Percentiles rank a stretch among this genome's conserved stretches.
Evolutionary conservation across 2,329 filamentous ascomycete genomes (phyloP).

Genomic region (Xylariomycetidae sp.): DNA sequence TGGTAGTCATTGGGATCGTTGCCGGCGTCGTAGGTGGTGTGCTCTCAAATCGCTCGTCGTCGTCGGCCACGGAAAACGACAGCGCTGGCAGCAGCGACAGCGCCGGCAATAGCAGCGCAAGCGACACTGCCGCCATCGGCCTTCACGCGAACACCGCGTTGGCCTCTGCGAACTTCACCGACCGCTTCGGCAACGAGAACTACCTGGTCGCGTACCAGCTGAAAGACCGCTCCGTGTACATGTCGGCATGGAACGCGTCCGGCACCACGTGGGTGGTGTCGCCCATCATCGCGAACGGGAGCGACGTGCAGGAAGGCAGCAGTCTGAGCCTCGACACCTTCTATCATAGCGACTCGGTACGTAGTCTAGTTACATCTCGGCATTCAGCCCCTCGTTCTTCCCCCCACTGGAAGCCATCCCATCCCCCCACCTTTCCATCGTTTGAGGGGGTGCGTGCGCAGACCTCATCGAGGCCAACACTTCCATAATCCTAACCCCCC

Average conservation of each 20-base stretch:
- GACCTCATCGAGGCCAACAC: too few relatives aligned
- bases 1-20: neutral
- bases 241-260: conserved; percentile 25
- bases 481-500: neutral
- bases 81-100: neutral
- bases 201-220: conserved; percentile 23
- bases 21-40: neutral
- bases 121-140: neutral
- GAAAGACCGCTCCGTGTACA: conserved; percentile 19
- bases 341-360: too few relatives aligned
- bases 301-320: conserved; percentile 13
- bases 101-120: neutral
- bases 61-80: neutral
- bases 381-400: too few relatives aligned
- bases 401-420: too few relatives aligned
- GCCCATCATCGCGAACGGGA: conserved; percentile 18
- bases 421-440: too few relatives aligned
- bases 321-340: conserved; percentile 13
- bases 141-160: conserved; percentile 12
- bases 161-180: conserved; percentile 24
- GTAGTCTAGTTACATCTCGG: too few relatives aligned
- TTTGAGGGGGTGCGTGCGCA: too few relatives aligned
- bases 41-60: neutral
- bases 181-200: conserved; percentile 19
- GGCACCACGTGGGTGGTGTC: conserved; percentile 20